phyloP scores from a whole-genome alignment of 2,329 filamentous ascomycete species.

The Scedosporium apiospermum region DNA sequence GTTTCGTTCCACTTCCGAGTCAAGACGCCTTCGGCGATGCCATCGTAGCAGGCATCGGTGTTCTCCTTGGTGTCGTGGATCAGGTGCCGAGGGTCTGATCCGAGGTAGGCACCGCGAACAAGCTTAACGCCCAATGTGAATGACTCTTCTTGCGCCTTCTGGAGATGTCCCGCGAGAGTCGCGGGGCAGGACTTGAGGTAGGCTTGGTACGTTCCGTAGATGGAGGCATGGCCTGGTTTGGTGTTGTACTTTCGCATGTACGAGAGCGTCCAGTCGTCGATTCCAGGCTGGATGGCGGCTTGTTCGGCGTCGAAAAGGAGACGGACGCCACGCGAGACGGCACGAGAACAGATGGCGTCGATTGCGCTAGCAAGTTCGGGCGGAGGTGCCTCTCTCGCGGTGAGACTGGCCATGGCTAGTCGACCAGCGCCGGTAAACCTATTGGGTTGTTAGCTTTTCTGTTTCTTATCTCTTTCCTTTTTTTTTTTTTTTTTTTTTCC shows the following conservation, averaged over 20 bases:
- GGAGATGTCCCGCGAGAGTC: constrained; percentile 51
- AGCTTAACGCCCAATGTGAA: constrained; percentile 67
- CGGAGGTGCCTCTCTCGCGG: constrained; percentile 51
- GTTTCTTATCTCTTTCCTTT: not conserved
- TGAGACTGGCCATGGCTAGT: constrained; percentile 58
- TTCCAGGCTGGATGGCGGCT: constrained; percentile 65
- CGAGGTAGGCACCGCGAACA: constrained; percentile 66
- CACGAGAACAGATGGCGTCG: constrained; percentile 64
- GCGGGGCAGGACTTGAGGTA: constrained; percentile 58
- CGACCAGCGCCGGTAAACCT: constrained; percentile 75
- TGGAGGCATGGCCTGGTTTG: constrained; percentile 47
- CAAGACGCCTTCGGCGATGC: constrained; percentile 58
- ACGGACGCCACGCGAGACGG: constrained; percentile 56
- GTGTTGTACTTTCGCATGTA: constrained; percentile 72
- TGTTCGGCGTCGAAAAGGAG: constrained; percentile 85
- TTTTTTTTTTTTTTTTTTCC: accelerated
- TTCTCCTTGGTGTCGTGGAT: constrained; percentile 65
- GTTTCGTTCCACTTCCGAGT: constrained; percentile 48
- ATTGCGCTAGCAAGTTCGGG: constrained; percentile 59
- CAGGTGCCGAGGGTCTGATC: constrained; percentile 57
- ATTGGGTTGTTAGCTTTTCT: not conserved
- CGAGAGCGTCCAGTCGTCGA: constrained; percentile 70
- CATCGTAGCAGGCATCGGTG: constrained; percentile 65
- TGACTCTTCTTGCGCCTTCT: constrained; percentile 43
- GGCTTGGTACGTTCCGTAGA: constrained; percentile 75